Evolutionary conservation across 371 early-diverging fungal species (phyloP).

Genomic region (Rhizopus delemar): DNA sequence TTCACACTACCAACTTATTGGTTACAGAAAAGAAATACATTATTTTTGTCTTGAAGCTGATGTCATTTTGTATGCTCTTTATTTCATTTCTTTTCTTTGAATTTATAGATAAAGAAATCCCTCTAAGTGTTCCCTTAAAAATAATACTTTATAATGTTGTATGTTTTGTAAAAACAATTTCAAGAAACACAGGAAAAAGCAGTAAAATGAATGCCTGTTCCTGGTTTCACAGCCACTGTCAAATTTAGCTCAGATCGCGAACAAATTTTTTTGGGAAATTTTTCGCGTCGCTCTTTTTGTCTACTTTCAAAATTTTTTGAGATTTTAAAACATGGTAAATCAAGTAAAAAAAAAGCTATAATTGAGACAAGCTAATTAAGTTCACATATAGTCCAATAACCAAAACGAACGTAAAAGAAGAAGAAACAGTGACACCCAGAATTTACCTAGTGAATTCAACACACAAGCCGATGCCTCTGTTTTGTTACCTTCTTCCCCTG

Average conservation of each 20-base stretch:
- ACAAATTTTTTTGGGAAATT: neutral
- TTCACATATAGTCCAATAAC: slow-evolving; percentile 8
- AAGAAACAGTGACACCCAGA: slow-evolving; percentile 40
- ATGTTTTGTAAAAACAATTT: too few relatives aligned
- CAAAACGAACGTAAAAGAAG: slow-evolving; percentile 49
- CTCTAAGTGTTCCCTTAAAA: too few relatives aligned
- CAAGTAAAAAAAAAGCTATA: neutral
- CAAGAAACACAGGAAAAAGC: too few relatives aligned
- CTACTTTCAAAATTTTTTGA: neutral
- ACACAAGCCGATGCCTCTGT: slow-evolving; percentile 34
- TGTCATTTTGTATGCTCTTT: too few relatives aligned
- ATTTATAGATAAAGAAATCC: too few relatives aligned
- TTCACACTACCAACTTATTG: too few relatives aligned
- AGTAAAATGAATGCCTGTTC: too few relatives aligned
- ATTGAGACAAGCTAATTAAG: neutral
- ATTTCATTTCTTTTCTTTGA: too few relatives aligned
- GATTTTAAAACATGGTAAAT: neutral
- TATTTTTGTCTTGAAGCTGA: too few relatives aligned
- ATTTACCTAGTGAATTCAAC: slow-evolving; percentile 13
- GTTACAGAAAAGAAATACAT: too few relatives aligned
- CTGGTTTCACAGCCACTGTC: neutral
- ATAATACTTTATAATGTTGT: too few relatives aligned
- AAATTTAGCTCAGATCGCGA: neutral
- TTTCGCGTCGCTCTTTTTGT: neutral
- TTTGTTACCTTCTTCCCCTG: slow-evolving; percentile 48